Conservation (phyloP, 2,329 filamentous ascomycete species). For the Aspergillus sp. region DNA sequence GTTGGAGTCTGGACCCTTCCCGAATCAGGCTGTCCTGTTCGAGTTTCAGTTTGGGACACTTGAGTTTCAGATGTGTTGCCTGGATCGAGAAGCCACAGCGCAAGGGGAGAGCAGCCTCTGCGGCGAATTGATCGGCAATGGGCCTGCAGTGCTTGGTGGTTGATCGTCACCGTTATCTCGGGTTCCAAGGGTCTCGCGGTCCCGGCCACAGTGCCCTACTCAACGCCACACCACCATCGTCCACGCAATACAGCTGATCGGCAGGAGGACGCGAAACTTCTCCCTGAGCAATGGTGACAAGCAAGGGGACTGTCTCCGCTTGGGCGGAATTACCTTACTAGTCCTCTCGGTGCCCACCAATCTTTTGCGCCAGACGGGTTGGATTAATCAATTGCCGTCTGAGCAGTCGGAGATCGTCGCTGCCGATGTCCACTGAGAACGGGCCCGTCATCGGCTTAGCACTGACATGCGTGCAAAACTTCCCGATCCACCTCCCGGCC, state of each 20-base stretch:
- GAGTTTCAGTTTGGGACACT: too few species aligned
- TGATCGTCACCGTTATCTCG: conserved; percentile 6
- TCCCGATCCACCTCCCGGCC: too few species aligned
- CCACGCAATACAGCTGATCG: not conserved
- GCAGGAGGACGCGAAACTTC: not conserved
- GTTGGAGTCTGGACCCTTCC: not conserved
- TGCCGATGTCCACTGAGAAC: not conserved
- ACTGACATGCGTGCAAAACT: too few species aligned
- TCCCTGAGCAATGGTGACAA: too few species aligned
- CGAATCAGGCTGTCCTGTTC: too few species aligned
- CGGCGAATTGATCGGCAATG: not conserved
- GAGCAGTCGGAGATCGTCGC: not conserved
- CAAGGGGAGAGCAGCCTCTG: not conserved
- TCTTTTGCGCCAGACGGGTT: too few species aligned
- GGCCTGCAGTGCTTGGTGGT: not conserved
- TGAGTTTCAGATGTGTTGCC: too few species aligned
- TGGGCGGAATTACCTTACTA: not conserved
- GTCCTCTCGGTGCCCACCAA: too few species aligned
- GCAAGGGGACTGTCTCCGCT: too few species aligned
- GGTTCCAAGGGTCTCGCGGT: not conserved
- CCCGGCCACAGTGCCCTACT: not conserved
- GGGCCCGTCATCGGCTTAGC: too few species aligned
- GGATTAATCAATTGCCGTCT: not conserved
- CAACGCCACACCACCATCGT: not conserved
- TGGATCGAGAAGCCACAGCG: not conserved